Percentiles rank a stretch among this genome's conserved stretches.
phyloP scores from a whole-genome alignment of 331 rosid genomes.

The Malus hybrid region DNA sequence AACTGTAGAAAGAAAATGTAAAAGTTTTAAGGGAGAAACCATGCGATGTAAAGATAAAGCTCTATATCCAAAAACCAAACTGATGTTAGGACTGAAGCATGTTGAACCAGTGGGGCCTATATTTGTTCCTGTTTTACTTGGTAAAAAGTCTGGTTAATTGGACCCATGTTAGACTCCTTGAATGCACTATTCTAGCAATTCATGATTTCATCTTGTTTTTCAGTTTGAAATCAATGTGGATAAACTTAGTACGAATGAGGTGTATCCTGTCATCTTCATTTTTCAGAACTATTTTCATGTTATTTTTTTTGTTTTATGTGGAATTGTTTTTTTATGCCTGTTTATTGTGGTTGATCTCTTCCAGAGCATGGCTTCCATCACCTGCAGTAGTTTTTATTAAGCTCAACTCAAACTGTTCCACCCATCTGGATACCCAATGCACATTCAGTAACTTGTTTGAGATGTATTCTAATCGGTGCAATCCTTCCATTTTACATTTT shows the following conservation, averaged over 20 bases:
- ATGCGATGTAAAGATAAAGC: not conserved
- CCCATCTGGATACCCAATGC: not conserved
- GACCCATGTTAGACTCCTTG: not conserved
- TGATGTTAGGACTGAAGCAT: not conserved
- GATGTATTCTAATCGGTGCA: not conserved
- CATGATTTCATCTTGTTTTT: not conserved
- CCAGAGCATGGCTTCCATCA: not conserved
- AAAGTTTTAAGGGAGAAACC: not conserved
- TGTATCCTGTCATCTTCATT: not conserved
- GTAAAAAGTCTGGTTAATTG: not conserved
- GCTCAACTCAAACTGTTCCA: no score
- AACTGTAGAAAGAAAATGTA: not conserved
- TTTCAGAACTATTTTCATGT: not conserved
- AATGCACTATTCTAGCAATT: not conserved
- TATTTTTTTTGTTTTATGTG: not conserved
- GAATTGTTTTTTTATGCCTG: not conserved
- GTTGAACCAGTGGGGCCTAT: not conserved
- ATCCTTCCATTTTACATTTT: not conserved
- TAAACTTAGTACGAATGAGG: not conserved
- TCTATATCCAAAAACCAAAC: not conserved
- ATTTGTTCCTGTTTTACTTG: not conserved
- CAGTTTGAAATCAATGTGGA: not conserved
- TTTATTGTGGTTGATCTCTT: not conserved
- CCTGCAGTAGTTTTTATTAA: not conserved
- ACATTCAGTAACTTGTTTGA: not conserved